Percentiles rank a stretch among this genome's conserved stretches.
Evolutionary conservation across 2,329 filamentous ascomycete genomes (phyloP).

Genomic region (Penicillium aurantiogriseum): DNA sequence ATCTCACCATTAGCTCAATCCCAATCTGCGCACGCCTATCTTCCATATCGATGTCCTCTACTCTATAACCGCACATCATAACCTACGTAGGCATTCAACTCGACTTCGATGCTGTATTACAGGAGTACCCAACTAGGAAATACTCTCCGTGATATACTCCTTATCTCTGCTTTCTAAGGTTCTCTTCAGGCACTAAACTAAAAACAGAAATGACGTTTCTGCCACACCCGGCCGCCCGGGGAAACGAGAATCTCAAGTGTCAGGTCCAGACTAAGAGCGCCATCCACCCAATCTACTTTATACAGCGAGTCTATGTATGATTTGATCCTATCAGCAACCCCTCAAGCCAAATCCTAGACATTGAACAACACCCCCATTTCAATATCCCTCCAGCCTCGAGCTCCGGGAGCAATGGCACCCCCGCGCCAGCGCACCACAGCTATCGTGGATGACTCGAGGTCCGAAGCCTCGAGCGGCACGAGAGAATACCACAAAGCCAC

Average conservation of each 20-base stretch:
- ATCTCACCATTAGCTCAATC: no score
- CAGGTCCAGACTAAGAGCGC: constrained; percentile 1
- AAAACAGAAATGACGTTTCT: constrained; percentile 11
- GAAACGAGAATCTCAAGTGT: constrained; percentile 10
- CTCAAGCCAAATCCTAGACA: neutral
- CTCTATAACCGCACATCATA: neutral
- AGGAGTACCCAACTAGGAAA: neutral
- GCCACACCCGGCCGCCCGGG: constrained; percentile 6
- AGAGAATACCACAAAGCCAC: constrained; percentile 36
- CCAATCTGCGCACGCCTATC: no score
- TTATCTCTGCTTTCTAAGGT: neutral
- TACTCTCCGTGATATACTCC: neutral
- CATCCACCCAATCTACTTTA: constrained; percentile 3
- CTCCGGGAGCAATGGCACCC: constrained; percentile 41
- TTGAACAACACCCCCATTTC: constrained; percentile 1
- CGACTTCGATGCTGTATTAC: neutral
- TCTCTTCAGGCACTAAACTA: constrained; percentile 1
- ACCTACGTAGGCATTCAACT: neutral
- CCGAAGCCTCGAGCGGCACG: constrained; percentile 48
- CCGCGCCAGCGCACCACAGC: constrained; percentile 44
- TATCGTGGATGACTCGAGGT: constrained; percentile 47
- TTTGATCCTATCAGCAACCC: neutral
- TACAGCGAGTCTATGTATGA: constrained; percentile 2
- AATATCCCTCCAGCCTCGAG: constrained; percentile 7
- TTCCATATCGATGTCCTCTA: no score